Percentiles rank a stretch among this genome's conserved stretches.
phyloP scores from a whole-genome alignment of 306 rosid genomes.

The Castanea crenata region DNA sequence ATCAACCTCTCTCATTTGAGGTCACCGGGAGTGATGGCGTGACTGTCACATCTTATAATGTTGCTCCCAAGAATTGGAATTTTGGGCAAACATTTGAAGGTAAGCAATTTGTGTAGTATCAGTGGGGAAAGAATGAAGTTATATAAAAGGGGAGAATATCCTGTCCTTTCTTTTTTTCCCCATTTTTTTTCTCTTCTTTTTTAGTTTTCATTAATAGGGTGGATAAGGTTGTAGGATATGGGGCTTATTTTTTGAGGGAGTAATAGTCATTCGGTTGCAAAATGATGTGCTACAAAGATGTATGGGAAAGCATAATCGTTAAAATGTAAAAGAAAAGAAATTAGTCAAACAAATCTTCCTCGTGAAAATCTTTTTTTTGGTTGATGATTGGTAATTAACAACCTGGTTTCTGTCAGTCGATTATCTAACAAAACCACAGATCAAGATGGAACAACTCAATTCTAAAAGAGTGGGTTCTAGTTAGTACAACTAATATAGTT shows the following conservation, averaged over 20 bases:
- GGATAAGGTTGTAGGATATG: neutral
- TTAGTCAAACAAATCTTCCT: neutral
- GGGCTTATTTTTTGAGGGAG: neutral
- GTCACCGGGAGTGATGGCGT: constrained; percentile 62
- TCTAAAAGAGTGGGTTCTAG: too few species aligned
- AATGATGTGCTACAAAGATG: neutral
- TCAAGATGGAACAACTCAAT: too few species aligned
- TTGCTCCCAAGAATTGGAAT: constrained; percentile 83
- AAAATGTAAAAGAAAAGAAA: neutral
- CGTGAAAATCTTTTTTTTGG: neutral
- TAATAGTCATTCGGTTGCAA: neutral
- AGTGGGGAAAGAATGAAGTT: constrained; percentile 1
- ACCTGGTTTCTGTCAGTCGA: too few species aligned
- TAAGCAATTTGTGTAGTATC: constrained; percentile 62
- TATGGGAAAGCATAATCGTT: neutral
- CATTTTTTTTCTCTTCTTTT: neutral
- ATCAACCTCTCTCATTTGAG: constrained; percentile 92
- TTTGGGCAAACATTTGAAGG: constrained; percentile 95
- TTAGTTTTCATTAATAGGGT: neutral
- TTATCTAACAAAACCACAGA: too few species aligned
- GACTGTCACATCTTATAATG: constrained; percentile 71
- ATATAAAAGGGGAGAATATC: constrained; percentile 13
- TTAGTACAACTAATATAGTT: accelerated
- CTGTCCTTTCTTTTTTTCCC: neutral
- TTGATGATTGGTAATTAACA: neutral